These are phyloP conservation scores for Carex littledalei DNA, from an alignment of 176 grass and related monocot genomes.

Conservation along the genomic window DNA sequence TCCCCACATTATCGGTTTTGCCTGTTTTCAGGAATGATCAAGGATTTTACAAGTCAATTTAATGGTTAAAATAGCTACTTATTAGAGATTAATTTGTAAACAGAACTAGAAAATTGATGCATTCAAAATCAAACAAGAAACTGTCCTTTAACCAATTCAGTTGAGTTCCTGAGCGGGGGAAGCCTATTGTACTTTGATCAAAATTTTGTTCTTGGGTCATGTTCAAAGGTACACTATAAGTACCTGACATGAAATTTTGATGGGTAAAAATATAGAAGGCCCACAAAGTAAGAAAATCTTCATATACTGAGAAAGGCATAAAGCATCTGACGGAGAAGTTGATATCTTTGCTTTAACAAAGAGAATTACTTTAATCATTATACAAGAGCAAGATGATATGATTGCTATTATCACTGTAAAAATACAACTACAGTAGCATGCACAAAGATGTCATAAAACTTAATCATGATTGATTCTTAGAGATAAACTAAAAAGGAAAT, in stretches of 20 bases:
- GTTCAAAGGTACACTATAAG: not conserved
- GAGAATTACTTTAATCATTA: conserved; percentile 12
- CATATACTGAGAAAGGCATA: conserved; percentile 1
- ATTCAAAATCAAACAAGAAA: not conserved
- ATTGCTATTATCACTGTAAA: conserved; percentile 15
- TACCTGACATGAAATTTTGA: not conserved
- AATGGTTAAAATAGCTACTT: not conserved
- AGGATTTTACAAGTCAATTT: conserved; percentile 15
- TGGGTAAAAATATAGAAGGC: not conserved
- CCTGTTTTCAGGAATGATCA: conserved; percentile 41
- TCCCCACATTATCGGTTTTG: conserved; percentile 69
- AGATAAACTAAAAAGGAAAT: not conserved
- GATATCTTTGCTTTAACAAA: conserved; percentile 7
- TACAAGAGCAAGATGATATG: not conserved
- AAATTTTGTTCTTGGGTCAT: not conserved
- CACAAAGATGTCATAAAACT: not conserved
- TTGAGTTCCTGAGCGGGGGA: not conserved
- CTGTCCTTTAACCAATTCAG: not conserved
- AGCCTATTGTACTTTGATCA: not conserved
- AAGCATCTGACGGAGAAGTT: not conserved
- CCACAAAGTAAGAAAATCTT: conserved; percentile 2
- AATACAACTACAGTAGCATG: conserved; percentile 1
- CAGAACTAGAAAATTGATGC: not conserved
- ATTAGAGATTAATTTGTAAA: conserved; percentile 9
- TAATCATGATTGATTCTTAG: not conserved